A percentile compares a stretch with the other conserved stretches of the same genome.
These are phyloP conservation scores for Pichia sporocuriosa DNA, from an alignment of 805 yeast species.

Conservation along the genomic window DNA sequence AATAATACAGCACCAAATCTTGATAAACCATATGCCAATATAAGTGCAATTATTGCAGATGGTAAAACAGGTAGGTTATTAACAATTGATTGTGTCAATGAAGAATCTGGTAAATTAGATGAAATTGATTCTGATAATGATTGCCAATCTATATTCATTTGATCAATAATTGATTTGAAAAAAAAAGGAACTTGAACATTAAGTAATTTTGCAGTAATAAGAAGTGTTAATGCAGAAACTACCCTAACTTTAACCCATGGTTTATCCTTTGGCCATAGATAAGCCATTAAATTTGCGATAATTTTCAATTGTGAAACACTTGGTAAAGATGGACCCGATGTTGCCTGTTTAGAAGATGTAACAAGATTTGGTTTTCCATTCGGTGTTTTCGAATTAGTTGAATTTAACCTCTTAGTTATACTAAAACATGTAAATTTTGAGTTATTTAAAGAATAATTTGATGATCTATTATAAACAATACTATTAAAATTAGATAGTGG, in stretches of 20 bases:
- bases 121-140: constrained; percentile 43
- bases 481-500: too few relatives aligned
- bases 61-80: constrained; percentile 32
- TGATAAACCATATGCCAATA: constrained; percentile 88
- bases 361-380: constrained; percentile 15
- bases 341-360: constrained; percentile 13
- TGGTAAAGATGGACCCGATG: constrained; percentile 13
- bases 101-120: constrained; percentile 8
- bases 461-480: too few relatives aligned
- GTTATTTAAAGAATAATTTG: too few relatives aligned
- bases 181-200: constrained; percentile 96
- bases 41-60: constrained; percentile 55
- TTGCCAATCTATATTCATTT: constrained; percentile 87
- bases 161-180: constrained; percentile 82
- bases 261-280: constrained; percentile 77
- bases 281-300: constrained; percentile 54
- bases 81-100: constrained; percentile 9
- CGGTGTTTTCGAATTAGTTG: neutral
- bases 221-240: constrained; percentile 60
- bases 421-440: too few relatives aligned
- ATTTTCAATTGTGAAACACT: constrained; percentile 45
- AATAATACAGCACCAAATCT: constrained; percentile 90
- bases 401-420: constrained; percentile 3
- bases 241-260: constrained; percentile 67
- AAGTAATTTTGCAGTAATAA: constrained; percentile 74